Base-by-base conservation (phyloP, 2,329 filamentous ascomycete species). In the Diaporthe sp. region DNA sequence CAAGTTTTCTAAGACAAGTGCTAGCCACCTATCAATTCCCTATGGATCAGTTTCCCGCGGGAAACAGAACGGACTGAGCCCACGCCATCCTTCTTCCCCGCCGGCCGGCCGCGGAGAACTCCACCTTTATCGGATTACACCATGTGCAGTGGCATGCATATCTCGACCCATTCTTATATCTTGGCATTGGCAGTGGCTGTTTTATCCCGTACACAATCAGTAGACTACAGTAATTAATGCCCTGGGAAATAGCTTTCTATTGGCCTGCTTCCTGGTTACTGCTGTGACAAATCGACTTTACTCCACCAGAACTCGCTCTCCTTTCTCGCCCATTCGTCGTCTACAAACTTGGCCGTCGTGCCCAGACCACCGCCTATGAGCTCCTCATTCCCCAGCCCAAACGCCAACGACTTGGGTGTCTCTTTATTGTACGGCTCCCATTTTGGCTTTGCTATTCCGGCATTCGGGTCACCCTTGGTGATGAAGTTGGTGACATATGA, bases 401-500 rank as follows among this genome's bases (percentile, higher is more conserved):
- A 86, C 0, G 86, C 79, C 82, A 89, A 84, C 1, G 84, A 81
- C 76, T 82, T 81, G 0, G 80, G 80, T 9, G 77, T 71, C 6
- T 79, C 77, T 1, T 73, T 55, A 5, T 77, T 77, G 73, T 85
- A 87, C 0, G 76, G 51, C 42, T 82, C 78, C 86, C 86, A 88
- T 22, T 71, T 74, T 0, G 85, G 85, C 22, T 83, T 79, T 2
- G 80, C 71, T 0, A 71, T 76, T 51, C 81, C 84, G 0, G 78
- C 80, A 76, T 89, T 88, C 0, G 87, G 87, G 72, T 88, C 84
- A 1, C 87, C 87, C 4, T 78, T 82, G 1, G 82, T 81, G 72
- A 89, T 87, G 65, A 89, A 89, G 75, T 85, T 89, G 0, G 85
- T 86, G 4, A 88, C 76, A 58, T 89, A 90, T 0, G 85, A 84